Conservation (phyloP, 2,329 filamentous ascomycete genomes). For the Xylaria sp. region DNA sequence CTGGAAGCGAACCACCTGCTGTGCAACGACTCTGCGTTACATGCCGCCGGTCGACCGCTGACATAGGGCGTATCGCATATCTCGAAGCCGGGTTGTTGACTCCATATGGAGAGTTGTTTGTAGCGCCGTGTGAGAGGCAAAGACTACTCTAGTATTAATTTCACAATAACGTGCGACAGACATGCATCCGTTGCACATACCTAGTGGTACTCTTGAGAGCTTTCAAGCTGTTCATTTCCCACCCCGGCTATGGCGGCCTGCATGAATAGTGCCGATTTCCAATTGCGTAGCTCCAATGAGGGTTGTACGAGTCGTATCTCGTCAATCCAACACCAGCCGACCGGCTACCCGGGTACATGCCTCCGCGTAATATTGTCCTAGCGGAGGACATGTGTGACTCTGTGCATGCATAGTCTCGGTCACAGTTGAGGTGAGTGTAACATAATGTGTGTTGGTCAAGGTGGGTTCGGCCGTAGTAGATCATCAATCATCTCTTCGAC, state of each 20-base stretch:
- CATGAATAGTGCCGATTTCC: slow-evolving; percentile 18
- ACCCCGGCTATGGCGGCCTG: slow-evolving; percentile 22
- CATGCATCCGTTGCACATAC: not conserved
- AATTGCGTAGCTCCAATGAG: slow-evolving; percentile 5
- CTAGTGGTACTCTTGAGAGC: no score
- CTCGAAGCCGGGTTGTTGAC: not conserved
- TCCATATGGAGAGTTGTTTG: not conserved
- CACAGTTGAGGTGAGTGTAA: slow-evolving; percentile 1
- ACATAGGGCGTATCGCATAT: not conserved
- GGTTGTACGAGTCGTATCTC: slow-evolving; percentile 25
- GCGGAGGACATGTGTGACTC: slow-evolving; percentile 24
- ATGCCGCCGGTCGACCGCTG: not conserved
- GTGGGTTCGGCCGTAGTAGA: slow-evolving; percentile 5
- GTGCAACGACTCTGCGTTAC: not conserved
- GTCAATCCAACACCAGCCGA: slow-evolving; percentile 24
- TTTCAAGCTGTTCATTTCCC: slow-evolving; percentile 1
- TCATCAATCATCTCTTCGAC: not conserved
- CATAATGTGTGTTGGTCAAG: not conserved
- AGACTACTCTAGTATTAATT: slow-evolving; percentile 1
- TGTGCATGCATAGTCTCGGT: slow-evolving; percentile 1
- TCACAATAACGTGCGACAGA: slow-evolving; percentile 6
- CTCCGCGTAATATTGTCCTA: slow-evolving; percentile 14
- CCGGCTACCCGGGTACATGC: slow-evolving; percentile 34
- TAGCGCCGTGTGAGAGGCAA: slow-evolving; percentile 13
- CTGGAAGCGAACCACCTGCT: not conserved